Evolutionary conservation across 73 alveolate genomes (phyloP).

Genomic region (Paramecium sexaurelia): DNA sequence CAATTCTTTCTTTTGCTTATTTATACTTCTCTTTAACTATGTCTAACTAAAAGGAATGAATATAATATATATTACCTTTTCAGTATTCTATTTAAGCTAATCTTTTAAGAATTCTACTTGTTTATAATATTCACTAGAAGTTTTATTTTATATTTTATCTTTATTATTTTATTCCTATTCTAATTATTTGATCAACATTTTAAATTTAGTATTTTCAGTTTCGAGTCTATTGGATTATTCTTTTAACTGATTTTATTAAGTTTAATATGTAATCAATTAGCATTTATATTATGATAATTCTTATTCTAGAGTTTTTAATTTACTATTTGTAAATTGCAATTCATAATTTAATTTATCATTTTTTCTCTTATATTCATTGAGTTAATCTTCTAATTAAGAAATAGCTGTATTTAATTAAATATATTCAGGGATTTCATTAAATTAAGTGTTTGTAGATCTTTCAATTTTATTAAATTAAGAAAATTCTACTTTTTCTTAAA

Average conservation of each 20-base stretch:
- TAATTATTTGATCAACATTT: neutral
- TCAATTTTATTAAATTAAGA: neutral
- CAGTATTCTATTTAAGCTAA: neutral
- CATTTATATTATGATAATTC: neutral
- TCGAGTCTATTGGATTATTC: neutral
- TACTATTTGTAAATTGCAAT: neutral
- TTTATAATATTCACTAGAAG: neutral
- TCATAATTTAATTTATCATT: constrained; percentile 19
- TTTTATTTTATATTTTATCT: neutral
- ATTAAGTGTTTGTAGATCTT: constrained; percentile 21
- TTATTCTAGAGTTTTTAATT: neutral
- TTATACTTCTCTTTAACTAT: neutral
- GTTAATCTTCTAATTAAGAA: neutral
- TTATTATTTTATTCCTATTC: neutral
- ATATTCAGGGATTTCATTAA: neutral
- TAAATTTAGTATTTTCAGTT: neutral
- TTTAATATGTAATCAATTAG: neutral
- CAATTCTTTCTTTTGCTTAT: neutral
- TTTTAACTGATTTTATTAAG: neutral
- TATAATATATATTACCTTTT: neutral
- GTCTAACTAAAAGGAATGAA: neutral
- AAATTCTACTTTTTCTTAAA: constrained; percentile 42
- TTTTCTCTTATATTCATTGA: neutral
- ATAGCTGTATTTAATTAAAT: neutral
- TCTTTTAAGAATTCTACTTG: neutral